Conservation (phyloP, 257 asterid species). For the Salvia rosmarinus region DNA sequence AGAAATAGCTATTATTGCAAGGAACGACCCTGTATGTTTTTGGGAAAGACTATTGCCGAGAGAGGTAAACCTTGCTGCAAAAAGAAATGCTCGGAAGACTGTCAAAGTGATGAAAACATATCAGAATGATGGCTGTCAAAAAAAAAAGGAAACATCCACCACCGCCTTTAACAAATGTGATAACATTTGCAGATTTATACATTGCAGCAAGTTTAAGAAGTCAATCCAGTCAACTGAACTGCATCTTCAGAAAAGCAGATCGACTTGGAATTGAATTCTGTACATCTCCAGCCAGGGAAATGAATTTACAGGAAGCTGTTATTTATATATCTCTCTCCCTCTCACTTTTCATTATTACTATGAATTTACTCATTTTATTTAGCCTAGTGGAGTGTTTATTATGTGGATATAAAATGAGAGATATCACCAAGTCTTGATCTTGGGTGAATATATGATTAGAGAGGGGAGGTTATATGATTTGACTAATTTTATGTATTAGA, state of each 20-base stretch:
- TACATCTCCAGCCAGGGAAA: conserved; percentile 72
- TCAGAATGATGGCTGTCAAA: conserved; percentile 41
- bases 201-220: conserved; percentile 59
- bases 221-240: conserved; percentile 60
- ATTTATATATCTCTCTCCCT: conserved; percentile 58
- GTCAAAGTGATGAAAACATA: conserved; percentile 43
- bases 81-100: conserved; percentile 29
- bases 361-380: no score
- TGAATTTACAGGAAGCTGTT: conserved; percentile 70
- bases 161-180: conserved; percentile 58
- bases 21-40: conserved; percentile 27
- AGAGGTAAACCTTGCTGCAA: conserved; percentile 36
- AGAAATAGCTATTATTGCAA: conserved; percentile 27
- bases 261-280: conserved; percentile 55
- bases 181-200: conserved; percentile 69
- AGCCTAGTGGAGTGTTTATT: no score
- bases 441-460: no score
- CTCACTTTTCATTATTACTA: no score
- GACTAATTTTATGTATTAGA: no score
- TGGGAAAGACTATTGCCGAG: conserved; percentile 29
- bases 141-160: conserved; percentile 45
- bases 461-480: no score
- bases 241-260: conserved; percentile 57
- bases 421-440: no score
- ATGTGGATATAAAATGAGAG: no score